phyloP scores from a whole-genome alignment of 2,329 filamentous ascomycete species.

The Ploettnerulaceae sp. region DNA sequence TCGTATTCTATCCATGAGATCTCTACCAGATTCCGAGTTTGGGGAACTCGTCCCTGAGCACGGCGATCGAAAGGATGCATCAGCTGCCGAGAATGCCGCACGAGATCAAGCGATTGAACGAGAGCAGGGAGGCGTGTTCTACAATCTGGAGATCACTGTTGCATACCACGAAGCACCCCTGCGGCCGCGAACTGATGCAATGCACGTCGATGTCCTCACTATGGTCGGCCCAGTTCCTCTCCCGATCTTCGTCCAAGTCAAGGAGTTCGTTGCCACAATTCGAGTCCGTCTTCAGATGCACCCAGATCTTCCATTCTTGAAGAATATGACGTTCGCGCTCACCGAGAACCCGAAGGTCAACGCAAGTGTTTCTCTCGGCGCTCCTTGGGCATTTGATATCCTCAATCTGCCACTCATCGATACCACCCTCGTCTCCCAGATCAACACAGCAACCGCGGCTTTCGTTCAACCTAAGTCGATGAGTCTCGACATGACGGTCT shows the following conservation, averaged over 20 bases:
- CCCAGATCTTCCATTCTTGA: slow-evolving; percentile 21
- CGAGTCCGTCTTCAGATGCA: slow-evolving; percentile 22
- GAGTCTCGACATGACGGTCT: slow-evolving; percentile 22
- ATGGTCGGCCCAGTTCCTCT: slow-evolving; percentile 19
- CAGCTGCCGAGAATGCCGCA: slow-evolving; percentile 8
- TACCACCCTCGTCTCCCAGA: slow-evolving; percentile 18
- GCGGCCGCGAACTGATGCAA: slow-evolving; percentile 19
- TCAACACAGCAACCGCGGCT: slow-evolving; percentile 15
- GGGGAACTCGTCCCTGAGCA: slow-evolving; percentile 20
- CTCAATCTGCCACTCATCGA: slow-evolving; percentile 22
- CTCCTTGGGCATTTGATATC: slow-evolving; percentile 21
- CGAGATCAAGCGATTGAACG: slow-evolving; percentile 16
- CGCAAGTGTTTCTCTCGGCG: slow-evolving; percentile 18
- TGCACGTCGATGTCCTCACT: slow-evolving; percentile 22
- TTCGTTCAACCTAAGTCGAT: slow-evolving; percentile 24
- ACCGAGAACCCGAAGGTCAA: slow-evolving; percentile 22
- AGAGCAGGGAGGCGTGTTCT: slow-evolving; percentile 22
- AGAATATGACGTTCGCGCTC: slow-evolving; percentile 21
- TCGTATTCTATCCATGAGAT: slow-evolving; percentile 20
- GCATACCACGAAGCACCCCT: slow-evolving; percentile 23
- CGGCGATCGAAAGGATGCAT: slow-evolving; percentile 15
- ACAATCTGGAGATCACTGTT: slow-evolving; percentile 21
- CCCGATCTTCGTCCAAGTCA: slow-evolving; percentile 21
- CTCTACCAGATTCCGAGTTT: slow-evolving; percentile 24
- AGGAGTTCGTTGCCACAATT: slow-evolving; percentile 22